These are phyloP conservation scores for Verticillium zaregamsianum DNA, from an alignment of 2,329 filamentous ascomycete species.

Conservation along the genomic window DNA sequence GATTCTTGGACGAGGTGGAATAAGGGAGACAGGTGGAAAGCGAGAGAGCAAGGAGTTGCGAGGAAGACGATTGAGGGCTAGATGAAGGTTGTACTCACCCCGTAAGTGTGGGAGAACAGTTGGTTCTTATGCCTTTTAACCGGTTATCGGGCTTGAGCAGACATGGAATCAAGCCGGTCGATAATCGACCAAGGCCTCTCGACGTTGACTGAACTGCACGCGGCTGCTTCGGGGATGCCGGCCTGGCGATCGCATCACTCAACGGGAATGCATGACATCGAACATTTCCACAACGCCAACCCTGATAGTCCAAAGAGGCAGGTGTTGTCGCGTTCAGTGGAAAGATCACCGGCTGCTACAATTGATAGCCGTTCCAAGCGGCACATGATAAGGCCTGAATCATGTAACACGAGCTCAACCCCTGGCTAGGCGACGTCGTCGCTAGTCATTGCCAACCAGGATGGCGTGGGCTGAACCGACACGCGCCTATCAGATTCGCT, in stretches of 20 bases:
- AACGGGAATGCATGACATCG: no score
- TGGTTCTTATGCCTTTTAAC: no score
- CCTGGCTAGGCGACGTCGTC: neutral
- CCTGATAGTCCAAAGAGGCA: neutral
- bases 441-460: neutral
- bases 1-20: neutral
- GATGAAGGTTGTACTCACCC: no score
- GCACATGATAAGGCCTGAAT: neutral
- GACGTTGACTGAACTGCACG: no score
- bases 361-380: neutral
- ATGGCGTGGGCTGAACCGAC: neutral
- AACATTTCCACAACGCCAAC: no score
- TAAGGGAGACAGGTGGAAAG: neutral
- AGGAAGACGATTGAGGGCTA: no score
- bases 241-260: no score
- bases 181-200: no score
- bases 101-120: no score
- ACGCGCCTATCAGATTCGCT: neutral
- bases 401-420: neutral
- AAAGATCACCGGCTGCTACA: neutral
- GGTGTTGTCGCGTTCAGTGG: neutral
- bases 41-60: neutral
- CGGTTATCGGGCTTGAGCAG: no score
- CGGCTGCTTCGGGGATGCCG: no score
- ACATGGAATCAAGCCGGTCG: no score